phyloP scores from a whole-genome alignment of 73 alveolate genomes.

The Effrenium voratum region DNA sequence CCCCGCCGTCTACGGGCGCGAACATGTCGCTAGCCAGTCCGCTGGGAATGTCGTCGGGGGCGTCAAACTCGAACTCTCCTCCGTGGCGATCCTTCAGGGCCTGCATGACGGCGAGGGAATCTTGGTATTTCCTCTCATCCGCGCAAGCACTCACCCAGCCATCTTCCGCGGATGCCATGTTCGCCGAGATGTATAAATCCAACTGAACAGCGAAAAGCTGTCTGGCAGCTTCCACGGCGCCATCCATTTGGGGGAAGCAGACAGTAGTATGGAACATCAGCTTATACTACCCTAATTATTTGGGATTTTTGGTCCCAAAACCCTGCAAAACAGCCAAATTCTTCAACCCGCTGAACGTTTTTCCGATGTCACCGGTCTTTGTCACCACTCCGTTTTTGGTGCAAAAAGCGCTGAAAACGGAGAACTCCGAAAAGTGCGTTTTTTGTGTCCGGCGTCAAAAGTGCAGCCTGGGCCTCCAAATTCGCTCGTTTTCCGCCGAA shows the following conservation, averaged over 20 bases:
- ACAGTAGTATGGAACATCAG: no score
- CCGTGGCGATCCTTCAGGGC: not conserved
- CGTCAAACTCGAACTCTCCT: not conserved
- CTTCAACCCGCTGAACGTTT: no score
- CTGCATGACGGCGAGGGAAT: not conserved
- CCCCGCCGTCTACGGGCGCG: conserved; percentile 3
- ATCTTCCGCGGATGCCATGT: not conserved
- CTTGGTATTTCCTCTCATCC: conserved; percentile 1
- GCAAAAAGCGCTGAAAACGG: no score
- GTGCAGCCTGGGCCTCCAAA: no score
- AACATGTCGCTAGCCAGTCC: not conserved
- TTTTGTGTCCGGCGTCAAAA: no score
- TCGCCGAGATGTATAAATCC: not conserved
- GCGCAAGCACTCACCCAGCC: not conserved
- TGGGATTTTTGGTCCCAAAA: no score
- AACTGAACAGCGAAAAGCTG: conserved; percentile 12
- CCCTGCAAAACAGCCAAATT: no score
- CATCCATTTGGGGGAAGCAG: conserved; percentile 41
- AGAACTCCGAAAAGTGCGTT: no score
- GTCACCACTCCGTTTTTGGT: no score
- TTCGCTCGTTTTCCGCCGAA: no score
- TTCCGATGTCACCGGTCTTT: no score
- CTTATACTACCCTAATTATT: no score
- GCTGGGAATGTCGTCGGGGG: not conserved
- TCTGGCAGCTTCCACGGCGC: conserved; percentile 22